phyloP scores from a whole-genome alignment of 805 yeast species.

The Ascoidea tarda region DNA sequence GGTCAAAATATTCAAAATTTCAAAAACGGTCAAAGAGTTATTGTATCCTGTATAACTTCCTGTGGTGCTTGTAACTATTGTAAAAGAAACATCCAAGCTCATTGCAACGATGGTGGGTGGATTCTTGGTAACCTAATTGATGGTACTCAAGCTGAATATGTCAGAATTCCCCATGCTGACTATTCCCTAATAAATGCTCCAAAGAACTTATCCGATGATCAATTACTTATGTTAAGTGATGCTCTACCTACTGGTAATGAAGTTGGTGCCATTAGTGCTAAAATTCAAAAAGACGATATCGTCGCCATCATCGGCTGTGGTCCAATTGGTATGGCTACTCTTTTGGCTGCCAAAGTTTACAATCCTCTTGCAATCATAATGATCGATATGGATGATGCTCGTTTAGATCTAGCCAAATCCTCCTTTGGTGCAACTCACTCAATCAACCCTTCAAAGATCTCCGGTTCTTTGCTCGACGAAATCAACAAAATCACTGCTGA shows the following conservation, averaged over 20 bases:
- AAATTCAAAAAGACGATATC: conserved; percentile 36
- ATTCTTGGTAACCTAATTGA: conserved; percentile 41
- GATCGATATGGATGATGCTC: conserved; percentile 44
- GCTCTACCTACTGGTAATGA: conserved; percentile 58
- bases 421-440: conserved; percentile 45
- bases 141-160: conserved; percentile 56
- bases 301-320: conserved; percentile 59
- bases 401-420: conserved; percentile 40
- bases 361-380: conserved; percentile 42
- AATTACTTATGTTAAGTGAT: conserved; percentile 46
- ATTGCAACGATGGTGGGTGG: conserved; percentile 45
- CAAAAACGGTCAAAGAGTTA: conserved; percentile 41
- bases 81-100: conserved; percentile 40
- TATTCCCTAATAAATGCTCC: conserved; percentile 20
- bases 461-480: conserved; percentile 22
- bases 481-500: conserved; percentile 18
- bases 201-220: conserved; percentile 25
- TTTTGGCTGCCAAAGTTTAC: conserved; percentile 35
- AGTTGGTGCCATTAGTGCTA: conserved; percentile 46
- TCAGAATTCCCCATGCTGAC: conserved; percentile 38
- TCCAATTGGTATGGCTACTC: conserved; percentile 53
- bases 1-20: conserved; percentile 35
- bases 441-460: conserved; percentile 35
- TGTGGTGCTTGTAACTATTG: conserved; percentile 46
- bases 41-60: conserved; percentile 53